Conservation (phyloP, 176 grass and related monocot genomes). For the Carex scoparia region DNA sequence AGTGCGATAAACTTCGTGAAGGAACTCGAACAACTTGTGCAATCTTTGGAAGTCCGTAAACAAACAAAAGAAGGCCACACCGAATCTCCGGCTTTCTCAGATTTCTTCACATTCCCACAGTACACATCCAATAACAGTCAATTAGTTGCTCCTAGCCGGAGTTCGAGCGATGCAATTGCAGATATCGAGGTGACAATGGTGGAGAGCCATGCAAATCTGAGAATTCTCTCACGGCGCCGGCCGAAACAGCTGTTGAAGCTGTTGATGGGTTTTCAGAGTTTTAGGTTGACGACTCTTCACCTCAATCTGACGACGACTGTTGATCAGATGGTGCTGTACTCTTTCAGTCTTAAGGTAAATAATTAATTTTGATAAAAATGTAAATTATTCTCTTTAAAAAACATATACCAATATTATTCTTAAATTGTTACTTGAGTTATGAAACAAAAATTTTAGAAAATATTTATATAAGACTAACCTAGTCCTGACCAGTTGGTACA, state of each 20-base stretch:
- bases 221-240: constrained; percentile 29
- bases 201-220: constrained; percentile 60
- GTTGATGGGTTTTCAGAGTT: constrained; percentile 31
- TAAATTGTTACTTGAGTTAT: neutral
- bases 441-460: neutral
- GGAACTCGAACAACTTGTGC: constrained; percentile 73
- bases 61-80: neutral
- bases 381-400: too few relatives aligned
- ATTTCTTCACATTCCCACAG: constrained; percentile 79
- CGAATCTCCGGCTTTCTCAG: constrained; percentile 26
- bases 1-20: constrained; percentile 89
- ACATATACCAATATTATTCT: neutral
- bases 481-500: neutral
- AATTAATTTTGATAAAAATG: neutral
- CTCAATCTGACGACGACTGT: constrained; percentile 31
- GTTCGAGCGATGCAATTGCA: constrained; percentile 7
- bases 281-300: constrained; percentile 29
- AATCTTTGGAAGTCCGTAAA: constrained; percentile 48
- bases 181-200: constrained; percentile 58
- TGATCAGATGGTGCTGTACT: constrained; percentile 35
- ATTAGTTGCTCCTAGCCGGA: neutral
- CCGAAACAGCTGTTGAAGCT: constrained; percentile 59
- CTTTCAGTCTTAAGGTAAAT: constrained; percentile 41
- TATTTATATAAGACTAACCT: neutral
- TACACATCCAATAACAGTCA: constrained; percentile 29